Evolutionary conservation across 306 rosid genomes (phyloP), one percentile per base, ranked within the genome.

Genomic region (Cajanus cajan): DNA sequence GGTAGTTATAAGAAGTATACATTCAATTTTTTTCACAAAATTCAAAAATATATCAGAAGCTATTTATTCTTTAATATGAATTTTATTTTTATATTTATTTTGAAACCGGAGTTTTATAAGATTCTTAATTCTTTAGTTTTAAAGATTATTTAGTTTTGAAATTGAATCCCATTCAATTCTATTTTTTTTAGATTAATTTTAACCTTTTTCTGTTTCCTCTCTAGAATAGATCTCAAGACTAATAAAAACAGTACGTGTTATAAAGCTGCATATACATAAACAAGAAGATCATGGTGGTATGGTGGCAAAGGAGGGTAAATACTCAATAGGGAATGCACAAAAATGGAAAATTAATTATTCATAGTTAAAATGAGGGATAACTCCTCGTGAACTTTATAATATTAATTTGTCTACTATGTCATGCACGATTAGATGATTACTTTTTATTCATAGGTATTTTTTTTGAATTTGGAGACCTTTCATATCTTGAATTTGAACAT

Each of bases 381-480:
- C 7, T 64, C 21, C 81, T 14, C 43, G 66, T 65, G 81, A 77
- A 47, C 54, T 50, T 24, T 31, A n/a, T n/a, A n/a, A n/a, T 65
- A 8, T 65, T 22, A 7, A 43, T 65, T 77, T 65, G 19, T 64
- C n/a, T 61, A 59, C 36, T 75, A 11, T 74, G 70, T 5, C 15
- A 63, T 76, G 43, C 81, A 65, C 36, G 65, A 7, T 62, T 31
- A 22, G 51, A 48, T 64, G 24, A 76, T 64, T 36, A 48, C 65
- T 34, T 74, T 40, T 31, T 50, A 36, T 64, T 64, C 36, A 19
- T 18, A 21, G 8, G 12, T 21, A 54, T n/a, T n/a, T 10, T 55
- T 7, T 55, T 9, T 21, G 15, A 55, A 55, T 2, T 21, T 21
- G 25, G 13, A 52, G 28, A 52, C 22, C 2, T 6, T n/a, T 5